Conservation (phyloP, 768 basidiomycete species). For the Pisolithus marmoratus region DNA sequence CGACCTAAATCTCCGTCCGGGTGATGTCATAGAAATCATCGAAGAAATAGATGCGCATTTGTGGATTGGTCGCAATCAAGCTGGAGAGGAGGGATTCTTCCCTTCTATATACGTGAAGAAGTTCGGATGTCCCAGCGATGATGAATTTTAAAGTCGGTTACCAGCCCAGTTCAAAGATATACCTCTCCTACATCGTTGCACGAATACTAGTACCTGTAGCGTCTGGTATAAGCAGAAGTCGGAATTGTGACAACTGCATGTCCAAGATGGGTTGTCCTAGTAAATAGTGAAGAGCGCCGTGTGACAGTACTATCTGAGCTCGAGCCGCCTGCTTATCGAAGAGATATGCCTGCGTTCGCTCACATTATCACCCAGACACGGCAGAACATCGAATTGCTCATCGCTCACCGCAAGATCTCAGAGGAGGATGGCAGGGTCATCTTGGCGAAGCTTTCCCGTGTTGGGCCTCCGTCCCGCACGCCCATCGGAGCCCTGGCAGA, state of each 20-base stretch:
- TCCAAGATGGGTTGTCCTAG: no score
- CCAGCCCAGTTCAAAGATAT: slow-evolving; percentile 6
- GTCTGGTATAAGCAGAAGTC: no score
- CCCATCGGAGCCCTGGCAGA: slow-evolving; percentile 18
- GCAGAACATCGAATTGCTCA: slow-evolving; percentile 42
- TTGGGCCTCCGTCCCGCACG: slow-evolving; percentile 6
- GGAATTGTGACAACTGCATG: no score
- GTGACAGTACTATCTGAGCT: no score
- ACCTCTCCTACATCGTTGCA: background rate
- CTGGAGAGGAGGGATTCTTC: slow-evolving; percentile 68
- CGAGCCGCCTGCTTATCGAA: background rate
- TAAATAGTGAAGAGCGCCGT: no score
- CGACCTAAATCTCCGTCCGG: slow-evolving; percentile 68
- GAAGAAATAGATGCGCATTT: slow-evolving; percentile 81
- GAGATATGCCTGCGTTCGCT: slow-evolving; percentile 21
- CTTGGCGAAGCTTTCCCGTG: slow-evolving; percentile 30
- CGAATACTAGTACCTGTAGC: no score
- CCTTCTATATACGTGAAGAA: slow-evolving; percentile 74
- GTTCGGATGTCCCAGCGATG: slow-evolving; percentile 21
- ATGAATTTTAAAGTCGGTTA: slow-evolving; percentile 1
- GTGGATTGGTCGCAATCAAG: slow-evolving; percentile 70
- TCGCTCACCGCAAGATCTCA: slow-evolving; percentile 37
- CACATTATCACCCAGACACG: slow-evolving; percentile 43
- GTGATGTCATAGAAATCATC: slow-evolving; percentile 75
- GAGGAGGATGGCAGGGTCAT: slow-evolving; percentile 36